Conservation (phyloP, 768 basidiomycete species). For the Boletus rubropictus region DNA sequence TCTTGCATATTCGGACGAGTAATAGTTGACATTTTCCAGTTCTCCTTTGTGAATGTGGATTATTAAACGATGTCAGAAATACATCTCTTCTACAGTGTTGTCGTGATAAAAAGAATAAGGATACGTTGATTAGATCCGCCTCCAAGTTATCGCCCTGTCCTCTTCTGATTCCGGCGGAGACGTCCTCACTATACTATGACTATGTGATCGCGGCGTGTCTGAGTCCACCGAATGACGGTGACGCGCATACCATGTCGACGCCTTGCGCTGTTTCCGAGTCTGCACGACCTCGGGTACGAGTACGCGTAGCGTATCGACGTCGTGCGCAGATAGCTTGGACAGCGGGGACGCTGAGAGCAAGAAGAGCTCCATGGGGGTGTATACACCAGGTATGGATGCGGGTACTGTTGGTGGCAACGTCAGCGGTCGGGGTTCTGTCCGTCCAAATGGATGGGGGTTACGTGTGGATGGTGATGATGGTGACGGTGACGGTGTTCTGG, state of each 20-base stretch:
- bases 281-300: conserved; percentile 26
- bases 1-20: background rate
- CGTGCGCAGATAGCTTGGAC: conserved; percentile 1
- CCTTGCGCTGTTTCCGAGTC: conserved; percentile 24
- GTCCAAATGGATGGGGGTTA: background rate
- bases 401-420: background rate
- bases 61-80: background rate
- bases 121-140: background rate
- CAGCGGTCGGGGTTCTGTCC: background rate
- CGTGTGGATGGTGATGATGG: background rate
- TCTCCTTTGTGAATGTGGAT: background rate
- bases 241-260: conserved; percentile 19
- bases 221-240: background rate
- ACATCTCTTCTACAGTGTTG: background rate
- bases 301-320: conserved; percentile 10
- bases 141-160: conserved; percentile 13
- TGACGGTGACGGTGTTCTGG: conserved; percentile 9
- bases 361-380: conserved; percentile 25
- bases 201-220: background rate
- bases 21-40: too few relatives aligned
- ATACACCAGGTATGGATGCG: conserved; percentile 11
- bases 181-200: background rate
- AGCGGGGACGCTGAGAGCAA: conserved; percentile 22
- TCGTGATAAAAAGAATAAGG: background rate
- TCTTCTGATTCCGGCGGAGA: conserved; percentile 16